Evolutionary conservation across 129 eudicot genomes (phyloP).

Genomic region (Heracleum sosnowskyi): DNA sequence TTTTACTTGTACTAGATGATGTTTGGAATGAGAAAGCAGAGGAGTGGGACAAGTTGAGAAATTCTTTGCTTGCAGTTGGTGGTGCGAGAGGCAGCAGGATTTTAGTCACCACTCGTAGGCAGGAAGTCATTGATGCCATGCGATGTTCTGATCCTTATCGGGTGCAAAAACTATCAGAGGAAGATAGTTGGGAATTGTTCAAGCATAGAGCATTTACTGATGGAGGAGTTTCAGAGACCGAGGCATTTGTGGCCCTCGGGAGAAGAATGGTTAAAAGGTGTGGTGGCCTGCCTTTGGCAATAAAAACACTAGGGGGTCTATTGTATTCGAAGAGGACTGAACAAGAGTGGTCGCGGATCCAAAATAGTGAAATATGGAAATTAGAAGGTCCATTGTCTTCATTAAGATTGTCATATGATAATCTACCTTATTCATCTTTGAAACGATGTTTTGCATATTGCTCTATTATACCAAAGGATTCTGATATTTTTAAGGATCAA

Average conservation of each 20-base stretch:
- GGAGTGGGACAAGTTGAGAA: conserved; percentile 15
- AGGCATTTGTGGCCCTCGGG: not conserved
- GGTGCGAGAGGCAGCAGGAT: conserved; percentile 12
- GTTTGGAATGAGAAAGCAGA: conserved; percentile 17
- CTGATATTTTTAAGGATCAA: not conserved
- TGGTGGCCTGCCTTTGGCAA: conserved; percentile 19
- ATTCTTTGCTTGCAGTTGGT: conserved; percentile 9
- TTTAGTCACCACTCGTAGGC: conserved; percentile 24
- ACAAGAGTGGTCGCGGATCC: conserved; percentile 8
- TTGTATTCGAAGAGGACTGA: not conserved
- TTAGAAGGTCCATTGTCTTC: not conserved
- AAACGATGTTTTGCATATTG: conserved; percentile 6
- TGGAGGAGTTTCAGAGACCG: not conserved
- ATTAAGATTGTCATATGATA: not conserved
- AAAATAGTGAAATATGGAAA: conserved; percentile 10
- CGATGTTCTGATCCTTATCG: not conserved
- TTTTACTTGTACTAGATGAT: conserved; percentile 18
- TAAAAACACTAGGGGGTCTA: conserved; percentile 5
- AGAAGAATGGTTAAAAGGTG: conserved; percentile 12
- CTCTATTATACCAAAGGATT: conserved; percentile 10
- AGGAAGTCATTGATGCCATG: not conserved
- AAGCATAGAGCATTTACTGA: not conserved
- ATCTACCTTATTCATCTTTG: not conserved
- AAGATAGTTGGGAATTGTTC: conserved; percentile 21
- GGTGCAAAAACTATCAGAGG: conserved; percentile 9